Evolutionary conservation across 2,329 filamentous ascomycete genomes (phyloP).

Genomic region (Aspergillus persii): DNA sequence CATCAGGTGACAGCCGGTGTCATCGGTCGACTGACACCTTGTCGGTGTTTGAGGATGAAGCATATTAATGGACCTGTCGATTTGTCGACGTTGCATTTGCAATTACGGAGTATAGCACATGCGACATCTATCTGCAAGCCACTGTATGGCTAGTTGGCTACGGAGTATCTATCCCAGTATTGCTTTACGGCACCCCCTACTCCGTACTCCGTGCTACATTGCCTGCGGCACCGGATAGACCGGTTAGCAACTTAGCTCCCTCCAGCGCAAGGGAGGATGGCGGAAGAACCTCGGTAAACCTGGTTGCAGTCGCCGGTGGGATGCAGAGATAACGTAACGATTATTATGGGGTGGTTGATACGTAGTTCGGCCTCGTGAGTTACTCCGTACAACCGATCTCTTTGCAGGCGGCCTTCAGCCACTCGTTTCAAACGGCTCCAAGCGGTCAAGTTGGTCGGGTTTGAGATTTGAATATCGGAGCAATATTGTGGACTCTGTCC

Average conservation of each 20-base stretch:
- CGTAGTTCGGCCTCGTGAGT: not conserved
- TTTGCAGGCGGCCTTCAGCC: not conserved
- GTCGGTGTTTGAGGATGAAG: not conserved
- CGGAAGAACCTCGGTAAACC: not conserved
- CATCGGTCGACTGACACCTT: not conserved
- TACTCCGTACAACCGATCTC: not conserved
- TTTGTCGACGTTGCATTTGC: not conserved
- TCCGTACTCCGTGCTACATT: too few species aligned
- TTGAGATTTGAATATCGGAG: not conserved
- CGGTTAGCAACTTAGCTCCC: not conserved
- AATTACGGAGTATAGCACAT: not conserved
- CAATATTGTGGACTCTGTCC: not conserved
- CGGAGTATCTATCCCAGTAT: too few species aligned
- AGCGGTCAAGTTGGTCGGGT: not conserved
- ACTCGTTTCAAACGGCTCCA: not conserved
- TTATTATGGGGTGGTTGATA: not conserved
- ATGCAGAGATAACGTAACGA: not conserved
- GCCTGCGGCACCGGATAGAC: not conserved
- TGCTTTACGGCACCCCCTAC: too few species aligned
- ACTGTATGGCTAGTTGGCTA: not conserved
- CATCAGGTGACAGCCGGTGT: not conserved
- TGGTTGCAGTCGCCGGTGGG: constrained; percentile 4
- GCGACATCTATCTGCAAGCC: not conserved
- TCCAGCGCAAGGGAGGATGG: not conserved
- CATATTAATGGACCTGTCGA: not conserved